A percentile compares a stretch with the other conserved stretches of the same genome.
These are phyloP conservation scores for Aphanomyces astaci DNA, from an alignment of 352 stramenopile species.

Conservation along the genomic window DNA sequence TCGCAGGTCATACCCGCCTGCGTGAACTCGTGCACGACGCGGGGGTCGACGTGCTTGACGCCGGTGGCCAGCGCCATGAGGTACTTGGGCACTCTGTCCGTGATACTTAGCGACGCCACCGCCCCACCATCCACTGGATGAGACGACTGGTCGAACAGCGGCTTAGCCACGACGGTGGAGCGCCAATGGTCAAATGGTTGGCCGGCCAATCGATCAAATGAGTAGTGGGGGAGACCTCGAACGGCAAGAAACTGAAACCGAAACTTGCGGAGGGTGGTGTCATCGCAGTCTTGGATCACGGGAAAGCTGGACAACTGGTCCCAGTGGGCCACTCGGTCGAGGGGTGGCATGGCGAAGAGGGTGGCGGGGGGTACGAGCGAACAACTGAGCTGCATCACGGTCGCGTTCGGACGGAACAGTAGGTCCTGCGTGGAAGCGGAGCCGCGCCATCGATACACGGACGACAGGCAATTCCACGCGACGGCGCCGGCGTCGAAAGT, in stretches of 20 bases:
- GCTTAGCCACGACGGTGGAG: neutral
- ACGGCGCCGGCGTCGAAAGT: neutral
- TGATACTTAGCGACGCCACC: conserved; percentile 30
- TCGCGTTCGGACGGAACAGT: conserved; percentile 35
- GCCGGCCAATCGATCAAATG: neutral
- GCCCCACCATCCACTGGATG: too few relatives aligned
- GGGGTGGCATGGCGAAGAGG: neutral
- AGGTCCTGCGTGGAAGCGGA: neutral
- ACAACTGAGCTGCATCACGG: conserved; percentile 42
- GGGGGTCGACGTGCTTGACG: conserved; percentile 38
- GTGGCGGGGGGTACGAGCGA: neutral
- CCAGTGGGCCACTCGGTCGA: neutral
- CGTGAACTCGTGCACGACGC: conserved; percentile 67
- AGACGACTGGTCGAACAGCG: conserved; percentile 26
- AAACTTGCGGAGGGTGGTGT: neutral
- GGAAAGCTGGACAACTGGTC: neutral
- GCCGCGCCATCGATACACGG: neutral
- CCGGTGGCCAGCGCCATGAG: conserved; percentile 35
- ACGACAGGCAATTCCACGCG: conserved; percentile 17
- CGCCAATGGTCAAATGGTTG: conserved; percentile 7
- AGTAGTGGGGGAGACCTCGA: neutral
- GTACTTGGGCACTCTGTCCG: conserved; percentile 37
- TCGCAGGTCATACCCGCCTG: conserved; percentile 65
- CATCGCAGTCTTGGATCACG: neutral
- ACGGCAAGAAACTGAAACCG: conserved; percentile 6